Evolutionary conservation across 805 yeast genomes (phyloP).

Genomic region (Isabelozyma rhagii): DNA sequence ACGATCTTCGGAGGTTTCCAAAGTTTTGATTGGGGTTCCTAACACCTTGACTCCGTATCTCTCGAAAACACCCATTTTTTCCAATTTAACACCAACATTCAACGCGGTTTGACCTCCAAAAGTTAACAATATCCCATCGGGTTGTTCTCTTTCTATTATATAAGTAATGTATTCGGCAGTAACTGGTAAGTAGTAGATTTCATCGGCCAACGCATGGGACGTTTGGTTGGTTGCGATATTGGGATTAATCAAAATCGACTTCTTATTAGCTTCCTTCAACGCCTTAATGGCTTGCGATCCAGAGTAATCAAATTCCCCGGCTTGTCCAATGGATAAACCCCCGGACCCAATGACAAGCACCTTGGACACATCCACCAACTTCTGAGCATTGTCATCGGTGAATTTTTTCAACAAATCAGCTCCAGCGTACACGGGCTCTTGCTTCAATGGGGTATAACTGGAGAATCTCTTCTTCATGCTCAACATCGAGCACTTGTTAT

Average conservation of each 20-base stretch:
- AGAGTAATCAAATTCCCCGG: conserved; percentile 96
- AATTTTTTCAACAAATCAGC: conserved; percentile 57
- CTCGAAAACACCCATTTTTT: conserved; percentile 90
- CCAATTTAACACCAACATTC: conserved; percentile 92
- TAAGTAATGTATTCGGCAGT: conserved; percentile 95
- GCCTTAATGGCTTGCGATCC: conserved; percentile 98
- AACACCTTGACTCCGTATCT: conserved; percentile 89
- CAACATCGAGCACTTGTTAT: neutral
- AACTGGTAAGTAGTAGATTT: conserved; percentile 91
- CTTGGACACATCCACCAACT: conserved; percentile 77
- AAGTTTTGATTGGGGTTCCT: conserved; percentile 95
- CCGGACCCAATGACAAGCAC: conserved; percentile 96
- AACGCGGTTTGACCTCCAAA: conserved; percentile 99
- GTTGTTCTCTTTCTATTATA: conserved; percentile 92
- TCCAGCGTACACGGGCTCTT: conserved; percentile 51
- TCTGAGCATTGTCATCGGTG: conserved; percentile 57
- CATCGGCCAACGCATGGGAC: conserved; percentile 92
- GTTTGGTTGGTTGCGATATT: conserved; percentile 97
- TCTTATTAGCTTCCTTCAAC: conserved; percentile 81
- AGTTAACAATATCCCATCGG: conserved; percentile 92
- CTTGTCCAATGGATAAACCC: conserved; percentile 95
- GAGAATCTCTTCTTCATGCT: neutral
- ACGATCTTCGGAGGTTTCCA: conserved; percentile 96
- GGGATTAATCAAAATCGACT: conserved; percentile 86
- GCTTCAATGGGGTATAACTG: neutral